Percentiles rank a stretch among this genome's conserved stretches.
Conservation (phyloP, 352 stramenopile genomes). For the Globisporangium irregulare region DNA sequence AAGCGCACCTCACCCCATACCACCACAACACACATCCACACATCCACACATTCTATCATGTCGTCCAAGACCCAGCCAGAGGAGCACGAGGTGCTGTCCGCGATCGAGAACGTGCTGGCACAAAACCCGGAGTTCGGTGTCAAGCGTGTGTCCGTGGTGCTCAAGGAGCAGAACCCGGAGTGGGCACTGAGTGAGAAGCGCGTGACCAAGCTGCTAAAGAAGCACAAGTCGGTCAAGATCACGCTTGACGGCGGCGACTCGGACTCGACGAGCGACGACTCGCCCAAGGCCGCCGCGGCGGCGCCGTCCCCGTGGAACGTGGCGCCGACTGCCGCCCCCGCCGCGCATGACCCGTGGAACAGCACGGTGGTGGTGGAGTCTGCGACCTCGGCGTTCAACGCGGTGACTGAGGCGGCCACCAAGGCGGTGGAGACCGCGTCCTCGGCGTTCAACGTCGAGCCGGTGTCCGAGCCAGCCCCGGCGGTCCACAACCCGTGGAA, state of each 20-base stretch:
- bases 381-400: conserved; percentile 4
- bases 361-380: conserved; percentile 25
- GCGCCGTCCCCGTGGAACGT: conserved; percentile 56
- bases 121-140: conserved; percentile 66
- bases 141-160: conserved; percentile 53
- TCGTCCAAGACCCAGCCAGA: conserved; percentile 54
- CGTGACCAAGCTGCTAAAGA: conserved; percentile 75
- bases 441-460: conserved; percentile 35
- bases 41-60: conserved; percentile 23
- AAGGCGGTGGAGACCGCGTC: conserved; percentile 12
- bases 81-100: conserved; percentile 57
- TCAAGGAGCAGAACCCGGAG: conserved; percentile 68
- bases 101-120: conserved; percentile 52
- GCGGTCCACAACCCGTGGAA: conserved; percentile 36
- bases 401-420: conserved; percentile 22
- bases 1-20: not conserved
- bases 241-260: conserved; percentile 32
- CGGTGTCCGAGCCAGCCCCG: not conserved
- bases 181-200: conserved; percentile 73
- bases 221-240: conserved; percentile 48
- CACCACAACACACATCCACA: not conserved
- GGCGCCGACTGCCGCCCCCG: conserved; percentile 20
- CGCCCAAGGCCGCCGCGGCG: conserved; percentile 13
- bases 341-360: conserved; percentile 50
- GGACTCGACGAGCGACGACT: conserved; percentile 17